phyloP scores from a whole-genome alignment of 129 eudicot species.

The Flaveria trinervia region DNA sequence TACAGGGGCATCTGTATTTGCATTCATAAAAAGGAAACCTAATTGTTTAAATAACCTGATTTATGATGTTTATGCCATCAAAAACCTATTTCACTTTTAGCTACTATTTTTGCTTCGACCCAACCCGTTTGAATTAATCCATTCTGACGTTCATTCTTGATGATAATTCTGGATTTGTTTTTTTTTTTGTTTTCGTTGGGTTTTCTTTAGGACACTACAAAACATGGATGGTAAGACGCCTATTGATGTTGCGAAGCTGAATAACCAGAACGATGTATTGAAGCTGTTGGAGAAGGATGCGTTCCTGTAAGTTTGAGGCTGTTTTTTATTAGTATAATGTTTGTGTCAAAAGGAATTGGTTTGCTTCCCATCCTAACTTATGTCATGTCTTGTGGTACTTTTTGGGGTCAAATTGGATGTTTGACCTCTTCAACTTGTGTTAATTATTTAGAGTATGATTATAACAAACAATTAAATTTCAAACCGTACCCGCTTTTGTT shows the following conservation, averaged over 20 bases:
- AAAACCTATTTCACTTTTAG: not conserved
- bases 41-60: not conserved
- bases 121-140: no score
- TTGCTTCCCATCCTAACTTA: conserved; percentile 29
- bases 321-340: conserved; percentile 23
- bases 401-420: conserved; percentile 29
- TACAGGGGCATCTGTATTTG: not conserved
- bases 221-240: conserved; percentile 95
- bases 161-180: not conserved
- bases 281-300: conserved; percentile 89
- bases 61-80: not conserved
- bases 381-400: conserved; percentile 26
- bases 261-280: conserved; percentile 72
- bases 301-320: conserved; percentile 53
- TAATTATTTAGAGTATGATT: conserved; percentile 16
- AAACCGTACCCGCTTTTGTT: no score
- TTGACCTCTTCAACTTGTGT: conserved; percentile 21
- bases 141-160: not conserved
- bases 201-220: conserved; percentile 71
- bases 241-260: conserved; percentile 86
- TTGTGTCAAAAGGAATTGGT: conserved; percentile 22
- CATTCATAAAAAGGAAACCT: not conserved
- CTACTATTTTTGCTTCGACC: not conserved
- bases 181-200: not conserved
- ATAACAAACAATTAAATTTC: conserved; percentile 17